These are phyloP conservation scores for Pseudisothecium myosuroides DNA, from an alignment of 225 moss, liverwort and hornwort species.

Conservation along the genomic window DNA sequence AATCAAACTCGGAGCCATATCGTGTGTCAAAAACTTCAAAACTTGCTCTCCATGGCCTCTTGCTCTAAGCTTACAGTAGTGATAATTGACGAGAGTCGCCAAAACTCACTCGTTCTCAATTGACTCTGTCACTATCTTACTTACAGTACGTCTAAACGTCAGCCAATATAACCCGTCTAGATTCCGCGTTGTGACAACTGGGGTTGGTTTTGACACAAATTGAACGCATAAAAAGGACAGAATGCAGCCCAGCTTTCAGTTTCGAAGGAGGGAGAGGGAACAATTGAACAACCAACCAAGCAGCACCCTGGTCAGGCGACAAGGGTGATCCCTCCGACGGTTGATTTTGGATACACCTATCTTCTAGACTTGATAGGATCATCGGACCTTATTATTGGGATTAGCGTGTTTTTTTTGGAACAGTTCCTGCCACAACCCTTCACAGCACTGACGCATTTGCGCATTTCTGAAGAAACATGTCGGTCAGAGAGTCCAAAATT, in stretches of 20 bases:
- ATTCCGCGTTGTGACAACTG: no score
- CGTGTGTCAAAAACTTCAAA: not conserved
- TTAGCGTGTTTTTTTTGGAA: not conserved
- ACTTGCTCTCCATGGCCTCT: not conserved
- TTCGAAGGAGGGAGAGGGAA: not conserved
- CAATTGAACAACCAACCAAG: not conserved
- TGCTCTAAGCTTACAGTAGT: not conserved
- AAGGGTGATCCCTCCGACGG: not conserved
- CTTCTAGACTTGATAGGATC: not conserved
- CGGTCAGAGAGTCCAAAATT: not conserved
- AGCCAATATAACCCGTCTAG: not conserved
- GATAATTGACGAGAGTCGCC: not conserved
- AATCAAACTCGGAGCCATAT: not conserved
- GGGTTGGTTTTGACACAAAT: not conserved
- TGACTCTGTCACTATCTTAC: not conserved
- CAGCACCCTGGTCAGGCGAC: not conserved
- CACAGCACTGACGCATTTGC: no score
- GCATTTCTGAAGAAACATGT: not conserved
- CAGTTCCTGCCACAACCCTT: not conserved
- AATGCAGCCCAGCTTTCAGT: not conserved
- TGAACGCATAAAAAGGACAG: not conserved
- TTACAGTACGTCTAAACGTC: not conserved
- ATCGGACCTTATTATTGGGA: not conserved
- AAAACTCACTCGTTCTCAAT: not conserved
- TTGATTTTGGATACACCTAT: not conserved